Percentiles rank a stretch among this genome's conserved stretches.
Evolutionary conservation across 2,329 filamentous ascomycete species (phyloP).

Genomic region (Xylaria sp.): DNA sequence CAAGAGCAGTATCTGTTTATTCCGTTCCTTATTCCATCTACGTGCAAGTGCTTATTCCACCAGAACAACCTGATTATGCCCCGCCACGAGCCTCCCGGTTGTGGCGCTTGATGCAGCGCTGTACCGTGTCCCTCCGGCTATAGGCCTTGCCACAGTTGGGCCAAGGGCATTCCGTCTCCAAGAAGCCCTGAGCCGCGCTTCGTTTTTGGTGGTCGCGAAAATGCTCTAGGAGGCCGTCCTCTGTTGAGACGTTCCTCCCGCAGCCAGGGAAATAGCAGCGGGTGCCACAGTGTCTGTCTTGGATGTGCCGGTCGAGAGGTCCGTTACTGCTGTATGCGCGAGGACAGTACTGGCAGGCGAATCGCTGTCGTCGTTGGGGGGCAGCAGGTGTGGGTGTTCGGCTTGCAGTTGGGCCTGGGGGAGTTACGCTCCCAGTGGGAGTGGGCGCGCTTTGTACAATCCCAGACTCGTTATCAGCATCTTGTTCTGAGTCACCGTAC

Average conservation of each 20-base stretch:
- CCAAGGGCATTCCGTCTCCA: no score
- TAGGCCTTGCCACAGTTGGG: no score
- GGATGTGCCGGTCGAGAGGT: background rate
- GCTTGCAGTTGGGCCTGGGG: background rate
- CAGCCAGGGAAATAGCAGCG: slow-evolving; percentile 18
- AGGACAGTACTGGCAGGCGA: background rate
- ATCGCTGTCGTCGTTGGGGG: background rate
- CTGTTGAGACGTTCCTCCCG: background rate
- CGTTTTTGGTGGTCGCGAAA: background rate
- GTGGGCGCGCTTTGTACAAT: background rate
- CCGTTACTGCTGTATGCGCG: background rate
- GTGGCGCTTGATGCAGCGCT: slow-evolving; percentile 27
- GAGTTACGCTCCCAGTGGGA: background rate
- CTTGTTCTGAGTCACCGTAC: background rate
- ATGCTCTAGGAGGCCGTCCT: background rate
- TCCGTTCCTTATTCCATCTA: no score
- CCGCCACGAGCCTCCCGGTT: background rate
- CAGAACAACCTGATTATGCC: background rate
- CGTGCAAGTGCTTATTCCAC: background rate
- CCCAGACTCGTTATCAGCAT: background rate
- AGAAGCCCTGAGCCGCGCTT: no score
- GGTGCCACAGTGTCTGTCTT: slow-evolving; percentile 1
- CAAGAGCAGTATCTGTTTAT: no score
- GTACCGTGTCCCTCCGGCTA: no score
- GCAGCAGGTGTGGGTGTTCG: background rate